A percentile compares a stretch with the other conserved stretches of the same genome.
Evolutionary conservation across 441 rosid genomes (phyloP).

Genomic region (Theobroma grandiflorum): DNA sequence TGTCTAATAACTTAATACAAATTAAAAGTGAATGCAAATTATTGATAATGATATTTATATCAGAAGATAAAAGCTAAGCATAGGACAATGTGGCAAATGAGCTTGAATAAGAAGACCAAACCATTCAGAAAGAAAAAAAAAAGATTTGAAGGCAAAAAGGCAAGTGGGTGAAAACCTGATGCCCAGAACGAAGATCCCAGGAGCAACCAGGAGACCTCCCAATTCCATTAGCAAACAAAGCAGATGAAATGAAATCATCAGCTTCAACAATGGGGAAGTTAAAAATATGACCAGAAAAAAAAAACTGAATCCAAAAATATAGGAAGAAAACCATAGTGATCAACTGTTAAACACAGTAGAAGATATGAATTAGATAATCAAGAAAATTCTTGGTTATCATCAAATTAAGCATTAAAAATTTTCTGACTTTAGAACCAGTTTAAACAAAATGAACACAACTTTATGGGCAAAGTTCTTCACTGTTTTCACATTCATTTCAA

Average conservation of each 20-base stretch:
- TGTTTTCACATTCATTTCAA: background rate
- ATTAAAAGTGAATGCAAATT: background rate
- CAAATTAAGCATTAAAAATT: background rate
- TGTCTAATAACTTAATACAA: background rate
- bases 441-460: background rate
- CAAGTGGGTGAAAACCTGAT: constrained; percentile 18
- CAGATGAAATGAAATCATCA: background rate
- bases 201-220: constrained; percentile 30
- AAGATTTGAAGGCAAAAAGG: background rate
- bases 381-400: background rate
- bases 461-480: background rate
- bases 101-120: background rate
- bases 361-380: background rate
- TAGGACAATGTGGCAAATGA: background rate
- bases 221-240: background rate
- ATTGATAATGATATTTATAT: background rate
- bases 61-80: background rate
- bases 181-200: constrained; percentile 26
- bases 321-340: background rate
- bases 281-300: background rate
- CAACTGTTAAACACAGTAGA: background rate
- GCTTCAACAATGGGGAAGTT: background rate
- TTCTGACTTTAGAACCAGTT: background rate
- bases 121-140: background rate
- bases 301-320: background rate